Conservation (phyloP, 2,329 filamentous ascomycete species). For the Alternaria sp. region DNA sequence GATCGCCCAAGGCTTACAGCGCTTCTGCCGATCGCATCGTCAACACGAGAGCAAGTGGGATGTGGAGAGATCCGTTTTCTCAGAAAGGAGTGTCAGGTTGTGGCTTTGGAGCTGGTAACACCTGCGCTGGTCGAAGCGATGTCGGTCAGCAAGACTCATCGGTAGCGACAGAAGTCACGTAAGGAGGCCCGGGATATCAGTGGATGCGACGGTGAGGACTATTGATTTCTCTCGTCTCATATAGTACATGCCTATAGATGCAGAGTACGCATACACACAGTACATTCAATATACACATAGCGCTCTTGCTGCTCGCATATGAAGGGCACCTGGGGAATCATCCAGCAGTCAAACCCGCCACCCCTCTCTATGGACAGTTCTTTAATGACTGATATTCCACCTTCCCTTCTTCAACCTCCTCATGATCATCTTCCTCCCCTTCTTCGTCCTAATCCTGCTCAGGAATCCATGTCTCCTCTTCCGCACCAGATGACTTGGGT, state of each 20-base stretch:
- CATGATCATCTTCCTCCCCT: conserved; percentile 63
- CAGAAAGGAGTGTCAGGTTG: neutral
- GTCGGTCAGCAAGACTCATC: neutral
- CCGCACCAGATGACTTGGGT: conserved; percentile 66
- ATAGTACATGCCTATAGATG: neutral
- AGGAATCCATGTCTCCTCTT: conserved; percentile 71
- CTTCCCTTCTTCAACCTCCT: conserved; percentile 64
- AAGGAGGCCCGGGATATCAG: neutral
- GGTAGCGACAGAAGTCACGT: neutral
- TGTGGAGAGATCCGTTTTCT: neutral
- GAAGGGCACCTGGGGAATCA: neutral
- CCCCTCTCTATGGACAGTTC: neutral
- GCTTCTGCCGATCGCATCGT: neutral
- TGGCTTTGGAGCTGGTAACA: neutral
- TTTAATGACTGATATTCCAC: conserved; percentile 48
- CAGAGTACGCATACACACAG: conserved; percentile 16
- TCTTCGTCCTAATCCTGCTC: conserved; percentile 61
- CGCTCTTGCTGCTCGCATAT: neutral
- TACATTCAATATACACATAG: conserved; percentile 23
- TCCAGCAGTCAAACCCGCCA: neutral
- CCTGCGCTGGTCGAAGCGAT: neutral
- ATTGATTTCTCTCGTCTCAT: neutral
- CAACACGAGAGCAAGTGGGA: neutral
- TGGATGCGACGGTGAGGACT: too few species aligned
- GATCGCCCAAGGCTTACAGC: neutral